Evolutionary conservation across 176 grass and related monocot genomes (phyloP).

Genomic region (Urochloa ruziziensis): DNA sequence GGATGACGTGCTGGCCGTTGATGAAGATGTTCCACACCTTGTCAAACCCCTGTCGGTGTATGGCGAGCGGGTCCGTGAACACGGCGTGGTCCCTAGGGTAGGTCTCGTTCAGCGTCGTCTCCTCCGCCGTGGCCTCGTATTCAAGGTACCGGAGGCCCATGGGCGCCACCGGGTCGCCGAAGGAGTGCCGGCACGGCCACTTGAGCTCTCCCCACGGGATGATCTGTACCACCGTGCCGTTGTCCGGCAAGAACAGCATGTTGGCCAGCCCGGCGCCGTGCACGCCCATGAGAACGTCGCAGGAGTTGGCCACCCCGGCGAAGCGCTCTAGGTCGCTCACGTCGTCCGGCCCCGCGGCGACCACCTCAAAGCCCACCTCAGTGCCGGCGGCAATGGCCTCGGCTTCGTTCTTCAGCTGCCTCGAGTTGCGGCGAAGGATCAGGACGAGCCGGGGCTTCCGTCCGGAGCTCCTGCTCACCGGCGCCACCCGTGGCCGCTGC

Average conservation of each 20-base stretch:
- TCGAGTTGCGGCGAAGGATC: constrained; percentile 43
- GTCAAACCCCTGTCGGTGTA: constrained; percentile 32
- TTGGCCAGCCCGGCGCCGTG: constrained; percentile 93
- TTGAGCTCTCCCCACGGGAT: constrained; percentile 64
- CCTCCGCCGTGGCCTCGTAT: constrained; percentile 55
- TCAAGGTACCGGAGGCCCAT: constrained; percentile 73
- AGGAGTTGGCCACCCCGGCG: constrained; percentile 59
- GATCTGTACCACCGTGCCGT: constrained; percentile 65
- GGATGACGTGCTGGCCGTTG: constrained; percentile 52
- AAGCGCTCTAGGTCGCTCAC: constrained; percentile 2
- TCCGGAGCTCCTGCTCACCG: neutral
- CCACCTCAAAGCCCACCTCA: constrained; percentile 50
- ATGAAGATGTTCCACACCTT: constrained; percentile 39
- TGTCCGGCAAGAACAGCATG: constrained; percentile 81
- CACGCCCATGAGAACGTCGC: constrained; percentile 93
- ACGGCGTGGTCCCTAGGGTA: constrained; percentile 53
- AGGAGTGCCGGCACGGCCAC: constrained; percentile 38
- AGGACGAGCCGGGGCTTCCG: constrained; percentile 58
- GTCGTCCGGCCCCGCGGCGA: constrained; percentile 34
- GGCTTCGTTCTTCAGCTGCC: constrained; percentile 41
- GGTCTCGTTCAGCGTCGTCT: constrained; percentile 59
- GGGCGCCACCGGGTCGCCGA: constrained; percentile 36
- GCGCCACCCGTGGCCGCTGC: neutral
- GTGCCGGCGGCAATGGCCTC: constrained; percentile 14
- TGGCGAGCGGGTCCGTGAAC: constrained; percentile 52